Percentiles rank a stretch among this genome's conserved stretches.
These are phyloP conservation scores for Tieghemostelium lacteum DNA, from an alignment of 78 protist species.

Conservation along the genomic window DNA sequence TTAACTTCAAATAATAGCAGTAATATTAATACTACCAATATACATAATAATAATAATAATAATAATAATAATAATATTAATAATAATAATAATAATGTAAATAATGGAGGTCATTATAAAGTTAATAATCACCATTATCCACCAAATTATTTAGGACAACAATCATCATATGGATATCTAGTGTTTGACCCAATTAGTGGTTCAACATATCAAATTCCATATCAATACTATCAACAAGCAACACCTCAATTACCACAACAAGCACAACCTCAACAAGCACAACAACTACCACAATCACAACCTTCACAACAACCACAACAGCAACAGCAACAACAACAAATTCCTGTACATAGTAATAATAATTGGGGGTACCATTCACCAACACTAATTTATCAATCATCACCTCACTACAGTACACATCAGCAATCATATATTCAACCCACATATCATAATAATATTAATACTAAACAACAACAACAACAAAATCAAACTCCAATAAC, in stretches of 20 bases:
- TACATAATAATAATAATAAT: background rate
- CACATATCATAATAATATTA: too few relatives aligned
- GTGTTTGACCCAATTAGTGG: background rate
- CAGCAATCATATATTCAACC: too few relatives aligned
- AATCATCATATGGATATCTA: background rate
- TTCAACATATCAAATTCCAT: slow-evolving; percentile 6
- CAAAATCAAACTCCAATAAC: too few relatives aligned
- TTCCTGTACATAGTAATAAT: background rate
- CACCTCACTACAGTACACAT: too few relatives aligned
- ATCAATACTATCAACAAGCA: background rate
- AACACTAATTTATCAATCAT: too few relatives aligned
- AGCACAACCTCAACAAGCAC: background rate
- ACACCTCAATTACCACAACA: background rate
- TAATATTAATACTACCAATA: background rate
- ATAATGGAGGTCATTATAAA: background rate
- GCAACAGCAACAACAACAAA: slow-evolving; percentile 2
- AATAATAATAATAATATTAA: background rate
- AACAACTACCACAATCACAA: background rate
- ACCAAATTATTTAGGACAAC: background rate
- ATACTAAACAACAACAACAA: too few relatives aligned
- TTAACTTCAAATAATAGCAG: background rate
- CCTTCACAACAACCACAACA: background rate
- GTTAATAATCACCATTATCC: background rate
- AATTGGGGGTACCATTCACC: too few relatives aligned
- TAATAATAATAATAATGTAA: background rate